phyloP scores from a whole-genome alignment of 2,329 filamentous ascomycete species.

The Hortaea sp. region DNA sequence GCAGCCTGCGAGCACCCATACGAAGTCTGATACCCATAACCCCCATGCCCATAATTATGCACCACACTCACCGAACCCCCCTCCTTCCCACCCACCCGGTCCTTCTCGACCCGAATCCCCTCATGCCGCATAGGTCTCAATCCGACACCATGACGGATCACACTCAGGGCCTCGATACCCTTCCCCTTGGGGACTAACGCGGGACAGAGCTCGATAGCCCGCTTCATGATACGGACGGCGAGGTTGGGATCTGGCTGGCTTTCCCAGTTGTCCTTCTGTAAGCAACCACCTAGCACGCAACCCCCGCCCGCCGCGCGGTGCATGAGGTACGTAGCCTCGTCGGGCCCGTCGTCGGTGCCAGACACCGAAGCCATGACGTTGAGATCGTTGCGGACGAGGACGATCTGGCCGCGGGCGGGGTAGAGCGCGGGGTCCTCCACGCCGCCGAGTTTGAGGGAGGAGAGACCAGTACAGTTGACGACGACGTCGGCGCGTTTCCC shows the following conservation, averaged over 20 bases:
- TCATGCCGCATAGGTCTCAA: constrained; percentile 63
- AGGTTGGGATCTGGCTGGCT: constrained; percentile 66
- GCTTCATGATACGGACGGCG: constrained; percentile 75
- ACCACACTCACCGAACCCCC: constrained; percentile 48
- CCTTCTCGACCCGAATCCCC: constrained; percentile 66
- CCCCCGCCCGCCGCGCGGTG: constrained; percentile 68
- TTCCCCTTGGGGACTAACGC: constrained; percentile 50
- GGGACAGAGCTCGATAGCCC: constrained; percentile 57
- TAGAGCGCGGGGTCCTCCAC: constrained; percentile 65
- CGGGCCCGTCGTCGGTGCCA: constrained; percentile 61
- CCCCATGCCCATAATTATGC: constrained; percentile 71
- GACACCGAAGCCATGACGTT: constrained; percentile 60
- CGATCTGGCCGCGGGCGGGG: constrained; percentile 73
- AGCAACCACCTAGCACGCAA: constrained; percentile 76
- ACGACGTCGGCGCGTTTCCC: constrained; percentile 55
- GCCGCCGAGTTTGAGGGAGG: constrained; percentile 65
- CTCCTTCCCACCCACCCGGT: constrained; percentile 45
- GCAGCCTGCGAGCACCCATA: constrained; percentile 35
- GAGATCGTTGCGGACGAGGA: constrained; percentile 70
- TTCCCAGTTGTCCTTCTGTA: constrained; percentile 73
- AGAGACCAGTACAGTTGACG: constrained; percentile 77
- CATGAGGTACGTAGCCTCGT: constrained; percentile 75
- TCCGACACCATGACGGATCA: constrained; percentile 75
- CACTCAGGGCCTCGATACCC: constrained; percentile 61
- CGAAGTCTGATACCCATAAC: constrained; percentile 57